These are phyloP conservation scores for Chlorella vulgaris DNA, from an alignment of 139 green algal species.

Conservation along the genomic window DNA sequence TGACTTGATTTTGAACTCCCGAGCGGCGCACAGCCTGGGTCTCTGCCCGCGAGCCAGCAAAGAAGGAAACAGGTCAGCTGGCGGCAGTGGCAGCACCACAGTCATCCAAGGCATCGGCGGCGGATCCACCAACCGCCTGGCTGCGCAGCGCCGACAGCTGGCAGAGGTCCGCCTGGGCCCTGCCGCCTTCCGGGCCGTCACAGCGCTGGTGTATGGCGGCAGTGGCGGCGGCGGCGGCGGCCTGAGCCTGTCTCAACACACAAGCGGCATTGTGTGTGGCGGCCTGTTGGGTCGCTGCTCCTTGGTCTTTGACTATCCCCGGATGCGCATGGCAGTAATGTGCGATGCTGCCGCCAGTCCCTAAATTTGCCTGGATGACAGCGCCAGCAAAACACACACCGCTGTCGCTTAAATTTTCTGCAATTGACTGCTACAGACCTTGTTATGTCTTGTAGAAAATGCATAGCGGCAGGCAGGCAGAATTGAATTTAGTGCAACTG, in stretches of 20 bases:
- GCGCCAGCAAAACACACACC: too few relatives aligned
- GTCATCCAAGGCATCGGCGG: too few relatives aligned
- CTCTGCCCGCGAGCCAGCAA: too few relatives aligned
- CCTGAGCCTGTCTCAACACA: slow-evolving; percentile 36
- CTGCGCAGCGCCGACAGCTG: slow-evolving; percentile 1
- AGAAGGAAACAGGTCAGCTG: too few relatives aligned
- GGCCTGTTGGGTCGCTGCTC: slow-evolving; percentile 33
- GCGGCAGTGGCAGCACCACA: too few relatives aligned
- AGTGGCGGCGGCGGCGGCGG: slow-evolving; percentile 14
- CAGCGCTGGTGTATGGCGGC: neutral
- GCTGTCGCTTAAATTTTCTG: too few relatives aligned
- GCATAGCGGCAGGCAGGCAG: too few relatives aligned
- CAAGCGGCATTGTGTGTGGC: slow-evolving; percentile 32
- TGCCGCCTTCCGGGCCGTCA: slow-evolving; percentile 3
- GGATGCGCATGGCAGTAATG: slow-evolving; percentile 27
- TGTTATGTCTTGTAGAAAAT: too few relatives aligned
- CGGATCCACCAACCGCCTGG: neutral
- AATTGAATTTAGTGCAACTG: too few relatives aligned
- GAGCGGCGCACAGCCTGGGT: too few relatives aligned
- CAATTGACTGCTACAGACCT: too few relatives aligned
- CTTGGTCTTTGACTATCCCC: slow-evolving; percentile 31
- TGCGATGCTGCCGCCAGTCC: neutral
- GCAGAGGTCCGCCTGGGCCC: neutral
- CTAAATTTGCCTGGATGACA: too few relatives aligned
- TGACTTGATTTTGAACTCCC: slow-evolving; percentile 7